These are phyloP conservation scores for Brassica nigra DNA, from an alignment of 345 rosid species.

Conservation along the genomic window DNA sequence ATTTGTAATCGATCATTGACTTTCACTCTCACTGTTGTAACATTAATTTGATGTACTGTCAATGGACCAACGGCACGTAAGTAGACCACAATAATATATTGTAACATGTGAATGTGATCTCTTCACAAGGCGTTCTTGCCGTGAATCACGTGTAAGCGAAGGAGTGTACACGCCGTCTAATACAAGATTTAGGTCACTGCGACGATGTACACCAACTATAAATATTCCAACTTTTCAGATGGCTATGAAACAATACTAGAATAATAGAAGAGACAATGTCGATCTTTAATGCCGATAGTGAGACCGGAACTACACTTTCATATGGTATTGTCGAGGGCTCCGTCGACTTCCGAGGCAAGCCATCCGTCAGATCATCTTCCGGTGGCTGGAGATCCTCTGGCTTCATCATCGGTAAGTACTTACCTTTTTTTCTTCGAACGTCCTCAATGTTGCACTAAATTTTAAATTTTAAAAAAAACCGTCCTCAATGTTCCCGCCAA, in stretches of 20 bases:
- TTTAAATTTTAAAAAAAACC: no score
- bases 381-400: constrained; percentile 2
- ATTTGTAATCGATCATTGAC: background rate
- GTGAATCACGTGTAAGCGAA: background rate
- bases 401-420: constrained; percentile 22
- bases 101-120: background rate
- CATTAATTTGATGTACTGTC: background rate
- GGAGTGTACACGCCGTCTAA: background rate
- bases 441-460: background rate
- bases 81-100: background rate
- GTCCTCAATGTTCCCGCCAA: background rate
- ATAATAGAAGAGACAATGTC: constrained; percentile 14
- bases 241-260: background rate
- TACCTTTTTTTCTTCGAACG: background rate
- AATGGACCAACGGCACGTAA: background rate
- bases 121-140: background rate
- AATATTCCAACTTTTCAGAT: background rate
- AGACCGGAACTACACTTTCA: constrained; percentile 16
- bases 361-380: background rate
- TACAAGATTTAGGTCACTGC: background rate
- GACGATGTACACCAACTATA: background rate
- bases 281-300: background rate
- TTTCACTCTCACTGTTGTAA: background rate
- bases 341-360: background rate
- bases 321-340: background rate